A percentile compares a stretch with the other conserved stretches of the same genome.
These are phyloP conservation scores for Punctularia strigosozonata DNA, from an alignment of 768 basidiomycete species.

Conservation along the genomic window DNA sequence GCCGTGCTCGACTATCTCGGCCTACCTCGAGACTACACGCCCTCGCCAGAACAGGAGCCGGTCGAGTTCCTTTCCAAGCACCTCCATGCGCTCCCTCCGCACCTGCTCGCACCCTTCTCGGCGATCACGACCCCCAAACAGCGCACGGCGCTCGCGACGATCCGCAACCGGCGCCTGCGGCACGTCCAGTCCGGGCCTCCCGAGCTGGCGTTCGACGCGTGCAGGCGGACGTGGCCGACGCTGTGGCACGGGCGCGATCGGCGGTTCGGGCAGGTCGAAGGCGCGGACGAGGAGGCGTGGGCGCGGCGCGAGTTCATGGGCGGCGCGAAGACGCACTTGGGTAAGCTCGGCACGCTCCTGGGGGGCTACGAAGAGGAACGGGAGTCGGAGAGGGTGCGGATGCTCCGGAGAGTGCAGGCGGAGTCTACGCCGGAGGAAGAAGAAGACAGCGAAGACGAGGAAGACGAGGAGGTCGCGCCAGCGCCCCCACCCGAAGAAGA, in stretches of 20 bases:
- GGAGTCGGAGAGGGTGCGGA: slow-evolving; percentile 48
- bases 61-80: slow-evolving; percentile 52
- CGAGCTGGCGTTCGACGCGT: slow-evolving; percentile 41
- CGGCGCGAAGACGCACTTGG: slow-evolving; percentile 47
- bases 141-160: slow-evolving; percentile 46
- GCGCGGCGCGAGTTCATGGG: slow-evolving; percentile 47
- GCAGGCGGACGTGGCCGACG: slow-evolving; percentile 48
- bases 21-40: slow-evolving; percentile 44
- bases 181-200: slow-evolving; percentile 44
- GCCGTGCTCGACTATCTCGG: slow-evolving; percentile 39
- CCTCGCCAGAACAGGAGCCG: slow-evolving; percentile 46
- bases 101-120: slow-evolving; percentile 37
- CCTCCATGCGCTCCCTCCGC: slow-evolving; percentile 53
- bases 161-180: slow-evolving; percentile 64
- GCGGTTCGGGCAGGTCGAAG: slow-evolving; percentile 36
- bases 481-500: slow-evolving; percentile 4
- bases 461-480: slow-evolving; percentile 23
- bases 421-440: slow-evolving; percentile 29
- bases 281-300: slow-evolving; percentile 61
- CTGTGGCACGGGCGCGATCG: slow-evolving; percentile 49
- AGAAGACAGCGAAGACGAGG: slow-evolving; percentile 61
- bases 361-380: slow-evolving; percentile 72
- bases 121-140: slow-evolving; percentile 42
- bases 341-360: slow-evolving; percentile 55
- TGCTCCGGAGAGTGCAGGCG: slow-evolving; percentile 29